Evolutionary conservation across 202 grass and related monocot genomes (phyloP), one percentile per base, ranked within the genome.

Genomic region (Zizania palustris): DNA sequence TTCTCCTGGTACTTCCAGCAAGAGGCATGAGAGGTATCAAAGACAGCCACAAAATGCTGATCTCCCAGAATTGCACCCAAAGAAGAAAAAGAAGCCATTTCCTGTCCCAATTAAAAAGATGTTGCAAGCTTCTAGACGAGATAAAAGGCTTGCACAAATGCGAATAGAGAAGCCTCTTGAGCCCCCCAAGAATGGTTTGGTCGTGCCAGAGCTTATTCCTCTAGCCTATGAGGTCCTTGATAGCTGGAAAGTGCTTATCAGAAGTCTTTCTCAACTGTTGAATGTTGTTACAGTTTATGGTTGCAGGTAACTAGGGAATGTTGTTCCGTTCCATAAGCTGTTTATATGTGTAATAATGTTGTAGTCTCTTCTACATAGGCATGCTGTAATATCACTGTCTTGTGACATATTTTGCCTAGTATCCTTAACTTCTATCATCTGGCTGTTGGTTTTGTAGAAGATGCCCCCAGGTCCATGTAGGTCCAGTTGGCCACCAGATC

Each of bases 51-150:
- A 97, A 82, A 94, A 97, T 77, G 71, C 92, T 66, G 95, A 97
- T 85, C 85, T 97, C 57, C 95, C 87, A 62, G 45, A 84, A 71
- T 65, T 88, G 77, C 89, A 82, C 37, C 89, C 91, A 38, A 94
- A 88, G 73, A 86, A 84, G 16, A 97, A 97, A 74, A 97, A 88
- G 82, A 97, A 97, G 72, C 91, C 91, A 0, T 97, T 79, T 73
- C 67, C 87, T 6, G 72, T 92, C 37, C 94, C 91, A 18, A 71
- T 97, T 75, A 80, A 92, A 54, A 93, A 92, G 77, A 77, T 97
- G 84, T 28, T 89, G 57, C 81, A 75, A 69, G 74, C 78, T 71
- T 67, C 94, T n/a, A 82, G 87, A 45, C 80, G 35, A 69, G 89
- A 86, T 65, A 97, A 82, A 74, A 87, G 73, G n/a, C 84, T 97